Evolutionary conservation across 176 grass and related monocot species (phyloP).

Genomic region (Paspalum vaginatum): DNA sequence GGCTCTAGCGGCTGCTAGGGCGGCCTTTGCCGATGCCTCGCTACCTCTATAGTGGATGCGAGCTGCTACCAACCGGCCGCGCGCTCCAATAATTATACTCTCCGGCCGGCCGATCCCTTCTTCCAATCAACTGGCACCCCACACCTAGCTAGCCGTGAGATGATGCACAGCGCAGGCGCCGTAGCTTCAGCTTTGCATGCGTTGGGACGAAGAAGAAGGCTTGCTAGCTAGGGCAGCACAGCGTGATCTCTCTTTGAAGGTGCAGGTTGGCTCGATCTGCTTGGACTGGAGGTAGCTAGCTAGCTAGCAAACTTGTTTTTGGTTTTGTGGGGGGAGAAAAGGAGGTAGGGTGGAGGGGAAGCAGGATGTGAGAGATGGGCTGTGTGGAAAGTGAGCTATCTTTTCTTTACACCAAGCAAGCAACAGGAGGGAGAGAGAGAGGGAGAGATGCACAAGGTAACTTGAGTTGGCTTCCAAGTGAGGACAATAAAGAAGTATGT

Average conservation of each 20-base stretch:
- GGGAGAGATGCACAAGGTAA: conserved; percentile 42
- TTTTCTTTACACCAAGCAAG: conserved; percentile 66
- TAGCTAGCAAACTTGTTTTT: conserved; percentile 40
- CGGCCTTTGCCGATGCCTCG: conserved; percentile 30
- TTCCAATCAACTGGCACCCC: conserved; percentile 15
- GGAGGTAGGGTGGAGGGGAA: conserved; percentile 62
- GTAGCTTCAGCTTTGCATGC: not conserved
- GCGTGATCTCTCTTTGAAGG: conserved; percentile 31
- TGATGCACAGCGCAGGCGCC: not conserved
- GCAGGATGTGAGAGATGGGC: conserved; percentile 59
- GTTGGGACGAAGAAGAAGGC: not conserved
- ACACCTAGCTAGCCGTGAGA: not conserved
- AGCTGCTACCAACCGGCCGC: conserved; percentile 17
- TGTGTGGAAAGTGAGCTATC: conserved; percentile 36
- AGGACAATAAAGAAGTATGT: conserved; percentile 68
- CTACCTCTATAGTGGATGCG: conserved; percentile 45
- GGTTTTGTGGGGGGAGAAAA: conserved; percentile 50
- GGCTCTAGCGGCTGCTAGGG: conserved; percentile 31
- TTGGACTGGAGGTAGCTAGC: conserved; percentile 17
- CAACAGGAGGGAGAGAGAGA: conserved; percentile 10
- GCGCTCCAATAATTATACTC: conserved; percentile 33
- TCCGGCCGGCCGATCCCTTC: not conserved
- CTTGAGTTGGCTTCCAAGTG: conserved; percentile 64
- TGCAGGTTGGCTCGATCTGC: conserved; percentile 36
- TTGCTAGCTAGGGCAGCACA: conserved; percentile 31